Base-by-base conservation (phyloP, 768 basidiomycete genomes). In the Tylopilus rubrobrunneus region DNA sequence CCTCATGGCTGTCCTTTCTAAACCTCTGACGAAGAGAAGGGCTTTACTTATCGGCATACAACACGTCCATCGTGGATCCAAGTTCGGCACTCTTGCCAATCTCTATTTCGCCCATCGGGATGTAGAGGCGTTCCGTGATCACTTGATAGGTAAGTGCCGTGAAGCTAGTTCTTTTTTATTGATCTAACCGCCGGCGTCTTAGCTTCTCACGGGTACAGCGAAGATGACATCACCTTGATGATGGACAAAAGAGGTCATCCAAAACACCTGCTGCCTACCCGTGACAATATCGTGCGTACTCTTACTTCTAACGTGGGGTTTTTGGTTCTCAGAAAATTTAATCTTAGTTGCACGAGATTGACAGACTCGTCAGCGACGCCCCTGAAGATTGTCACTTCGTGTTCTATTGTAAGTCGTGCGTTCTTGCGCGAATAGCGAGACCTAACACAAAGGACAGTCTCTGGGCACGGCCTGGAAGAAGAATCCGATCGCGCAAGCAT, bases 351-450 rank as follows among this genome's bases (percentile, higher is more conserved):
- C 60, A 54, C 4, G 73, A 76, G 37, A 78, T 83, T 28, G 57
- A 70, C 5, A 66, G 65, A 7, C 64, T 85, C 7, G 77, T 78
- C 0, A 56, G 62, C 4, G 75, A 71, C 33, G 74, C 77, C 5
- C 59, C 68, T 15, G 67, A 75, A 1, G 75, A 76, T 0, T 80
- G 81, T 49, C 74, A 67, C 3, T 78, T 80, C 56, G 75, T 82
- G 49, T 81, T 85, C 58, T 81, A 82, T 40, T 85, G 83, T 83
- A 56, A 36, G 77, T 27, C 11, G 1, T 17, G 25, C 1, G 3
- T 28, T 41, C 7, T n/a, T 5, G 14, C n/a, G 7, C 15, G 14
- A 28, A 25, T 33, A 17, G 7, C 11, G 17, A 39, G 29, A 23
- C 34, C 11, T 10, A 44, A 49, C n/a, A 7, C 4, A 31, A 21